Evolutionary conservation across 345 rosid species (phyloP).

Genomic region (Moricandia moricandioides): DNA sequence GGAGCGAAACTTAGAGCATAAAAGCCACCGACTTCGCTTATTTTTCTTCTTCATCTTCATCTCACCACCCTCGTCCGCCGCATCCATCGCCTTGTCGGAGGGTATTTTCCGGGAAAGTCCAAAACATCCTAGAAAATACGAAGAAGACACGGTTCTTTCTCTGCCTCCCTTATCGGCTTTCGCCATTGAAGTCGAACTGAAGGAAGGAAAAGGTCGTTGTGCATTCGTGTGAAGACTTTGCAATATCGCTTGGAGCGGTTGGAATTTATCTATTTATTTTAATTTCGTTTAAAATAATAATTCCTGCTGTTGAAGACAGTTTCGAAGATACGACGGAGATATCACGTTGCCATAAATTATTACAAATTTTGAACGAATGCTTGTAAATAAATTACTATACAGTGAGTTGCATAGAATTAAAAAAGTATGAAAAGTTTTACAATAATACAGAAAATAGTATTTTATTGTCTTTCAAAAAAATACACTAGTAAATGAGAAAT

Average conservation of each 20-base stretch:
- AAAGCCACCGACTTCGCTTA: conserved; percentile 17
- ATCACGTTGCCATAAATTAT: not conserved
- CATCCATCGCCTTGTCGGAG: conserved; percentile 6
- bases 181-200: conserved; percentile 36
- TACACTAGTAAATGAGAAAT: too few species aligned
- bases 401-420: not conserved
- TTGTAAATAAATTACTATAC: not conserved
- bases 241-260: conserved; percentile 33
- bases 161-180: conserved; percentile 18
- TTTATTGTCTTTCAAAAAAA: too few species aligned
- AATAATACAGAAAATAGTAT: not conserved
- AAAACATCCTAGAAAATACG: conserved; percentile 45
- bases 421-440: not conserved
- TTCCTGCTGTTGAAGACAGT: not conserved
- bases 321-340: conserved; percentile 2
- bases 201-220: conserved; percentile 1
- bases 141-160: conserved; percentile 12
- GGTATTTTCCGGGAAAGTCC: conserved; percentile 38
- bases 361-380: not conserved
- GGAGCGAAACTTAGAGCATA: conserved; percentile 32
- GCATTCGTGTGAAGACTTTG: conserved; percentile 36
- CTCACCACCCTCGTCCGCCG: conserved; percentile 11
- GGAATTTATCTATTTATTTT: conserved; percentile 9
- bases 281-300: not conserved
- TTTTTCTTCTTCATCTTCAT: conserved; percentile 4